phyloP scores from a whole-genome alignment of 768 basidiomycete genomes.

The Strobilomyces confusus region DNA sequence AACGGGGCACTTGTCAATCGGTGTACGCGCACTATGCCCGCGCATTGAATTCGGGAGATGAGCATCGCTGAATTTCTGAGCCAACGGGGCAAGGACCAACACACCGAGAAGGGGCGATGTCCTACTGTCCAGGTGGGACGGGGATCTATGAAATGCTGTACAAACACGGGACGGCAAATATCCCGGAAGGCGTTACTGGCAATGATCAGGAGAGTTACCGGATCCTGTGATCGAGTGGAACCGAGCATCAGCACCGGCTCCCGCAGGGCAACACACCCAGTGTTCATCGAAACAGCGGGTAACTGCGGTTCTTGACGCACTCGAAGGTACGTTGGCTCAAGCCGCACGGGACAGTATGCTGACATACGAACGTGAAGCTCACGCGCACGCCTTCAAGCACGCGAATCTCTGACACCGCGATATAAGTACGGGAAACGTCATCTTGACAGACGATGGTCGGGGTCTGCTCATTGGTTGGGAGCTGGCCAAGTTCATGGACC shows the following conservation, averaged over 20 bases:
- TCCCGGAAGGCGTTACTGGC: neutral
- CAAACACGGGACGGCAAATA: neutral
- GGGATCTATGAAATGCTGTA: conserved; percentile 1
- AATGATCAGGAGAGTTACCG: neutral
- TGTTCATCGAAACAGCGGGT: conserved; percentile 1
- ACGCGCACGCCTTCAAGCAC: conserved; percentile 14
- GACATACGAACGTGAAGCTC: conserved; percentile 9
- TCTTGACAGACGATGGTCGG: conserved; percentile 17
- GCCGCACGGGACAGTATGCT: neutral
- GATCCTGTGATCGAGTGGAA: neutral
- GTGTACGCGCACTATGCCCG: neutral
- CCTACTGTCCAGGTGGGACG: neutral
- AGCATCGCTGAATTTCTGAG: neutral
- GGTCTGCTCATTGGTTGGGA: conserved; percentile 33
- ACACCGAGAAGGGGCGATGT: neutral
- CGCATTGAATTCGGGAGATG: neutral
- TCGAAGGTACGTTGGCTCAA: neutral
- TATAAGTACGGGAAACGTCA: conserved; percentile 26
- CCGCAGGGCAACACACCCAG: neutral
- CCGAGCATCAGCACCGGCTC: neutral
- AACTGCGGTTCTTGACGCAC: too few relatives aligned
- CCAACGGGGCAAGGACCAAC: too few relatives aligned
- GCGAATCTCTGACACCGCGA: conserved; percentile 26
- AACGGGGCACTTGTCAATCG: neutral
- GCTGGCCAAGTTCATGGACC: neutral